phyloP scores from a whole-genome alignment of 1,284 basidiomycete genomes.

The Ceratorhiza oryzae-sativae region DNA sequence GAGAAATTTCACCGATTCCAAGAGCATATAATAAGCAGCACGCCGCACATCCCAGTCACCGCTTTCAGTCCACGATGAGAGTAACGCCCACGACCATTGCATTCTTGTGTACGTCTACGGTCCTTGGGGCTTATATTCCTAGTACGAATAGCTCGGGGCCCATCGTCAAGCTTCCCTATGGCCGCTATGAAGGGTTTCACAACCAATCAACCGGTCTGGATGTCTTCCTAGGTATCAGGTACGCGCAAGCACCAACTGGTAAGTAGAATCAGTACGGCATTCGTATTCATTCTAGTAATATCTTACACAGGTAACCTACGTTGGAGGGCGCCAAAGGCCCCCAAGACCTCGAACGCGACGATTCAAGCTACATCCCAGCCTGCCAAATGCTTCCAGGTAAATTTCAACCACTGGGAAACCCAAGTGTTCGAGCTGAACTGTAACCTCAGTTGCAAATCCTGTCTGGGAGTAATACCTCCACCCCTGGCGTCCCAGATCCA shows the following conservation, averaged over 20 bases:
- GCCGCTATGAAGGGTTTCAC: constrained; percentile 21
- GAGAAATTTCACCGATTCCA: too few relatives aligned
- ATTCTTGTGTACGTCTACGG: background rate
- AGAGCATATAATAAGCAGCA: background rate
- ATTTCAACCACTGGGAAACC: background rate
- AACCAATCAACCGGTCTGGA: constrained; percentile 19
- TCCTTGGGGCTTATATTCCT: background rate
- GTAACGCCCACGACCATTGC: background rate
- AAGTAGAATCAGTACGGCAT: background rate
- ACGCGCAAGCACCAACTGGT: constrained; percentile 26
- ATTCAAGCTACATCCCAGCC: constrained; percentile 23
- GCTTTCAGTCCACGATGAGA: background rate
- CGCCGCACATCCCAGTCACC: background rate
- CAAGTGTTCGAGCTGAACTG: background rate
- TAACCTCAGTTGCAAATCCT: background rate
- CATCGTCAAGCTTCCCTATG: constrained; percentile 13
- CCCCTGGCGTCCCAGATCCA: constrained; percentile 26
- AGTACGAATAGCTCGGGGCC: background rate
- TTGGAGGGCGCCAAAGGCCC: constrained; percentile 22
- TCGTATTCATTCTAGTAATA: background rate
- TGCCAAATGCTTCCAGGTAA: constrained; percentile 34
- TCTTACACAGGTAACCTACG: constrained; percentile 11
- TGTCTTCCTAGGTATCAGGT: constrained; percentile 24
- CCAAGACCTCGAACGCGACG: background rate
- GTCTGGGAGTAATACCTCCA: background rate